phyloP scores from a whole-genome alignment of 2,329 filamentous ascomycete species.

The Mariannaea elegans region DNA sequence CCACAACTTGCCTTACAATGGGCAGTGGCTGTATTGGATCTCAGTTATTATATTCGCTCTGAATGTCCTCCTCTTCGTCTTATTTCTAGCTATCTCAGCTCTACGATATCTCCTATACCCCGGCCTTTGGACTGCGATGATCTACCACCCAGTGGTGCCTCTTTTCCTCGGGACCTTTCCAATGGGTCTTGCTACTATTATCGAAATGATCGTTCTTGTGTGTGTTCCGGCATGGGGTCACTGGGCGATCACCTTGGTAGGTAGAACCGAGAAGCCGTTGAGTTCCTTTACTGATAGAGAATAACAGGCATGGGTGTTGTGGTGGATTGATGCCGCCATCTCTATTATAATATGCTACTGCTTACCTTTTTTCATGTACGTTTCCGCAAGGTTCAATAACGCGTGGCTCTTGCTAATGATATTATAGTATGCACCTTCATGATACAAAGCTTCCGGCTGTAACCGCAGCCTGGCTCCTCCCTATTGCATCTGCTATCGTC shows the following conservation, averaged over 20 bases:
- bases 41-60: conserved; percentile 64
- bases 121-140: conserved; percentile 68
- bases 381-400: no score
- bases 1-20: conserved; percentile 65
- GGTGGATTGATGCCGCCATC: conserved; percentile 60
- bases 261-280: no score
- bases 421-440: no score
- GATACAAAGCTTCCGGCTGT: background rate
- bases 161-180: background rate
- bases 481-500: conserved; percentile 69
- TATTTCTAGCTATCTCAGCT: conserved; percentile 58
- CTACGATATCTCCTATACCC: conserved; percentile 70
- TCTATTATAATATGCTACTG: conserved; percentile 56
- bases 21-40: conserved; percentile 62
- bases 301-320: conserved; percentile 56
- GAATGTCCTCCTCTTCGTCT: conserved; percentile 62
- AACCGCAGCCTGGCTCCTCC: conserved; percentile 58
- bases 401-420: no score
- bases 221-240: background rate
- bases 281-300: no score
- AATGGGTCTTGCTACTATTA: background rate
- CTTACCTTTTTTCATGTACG: conserved; percentile 55
- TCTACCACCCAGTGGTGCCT: conserved; percentile 42
- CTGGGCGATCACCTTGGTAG: background rate
- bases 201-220: background rate